Evolutionary conservation across 352 stramenopile species (phyloP).

Genomic region (Phytophthora citricola): DNA sequence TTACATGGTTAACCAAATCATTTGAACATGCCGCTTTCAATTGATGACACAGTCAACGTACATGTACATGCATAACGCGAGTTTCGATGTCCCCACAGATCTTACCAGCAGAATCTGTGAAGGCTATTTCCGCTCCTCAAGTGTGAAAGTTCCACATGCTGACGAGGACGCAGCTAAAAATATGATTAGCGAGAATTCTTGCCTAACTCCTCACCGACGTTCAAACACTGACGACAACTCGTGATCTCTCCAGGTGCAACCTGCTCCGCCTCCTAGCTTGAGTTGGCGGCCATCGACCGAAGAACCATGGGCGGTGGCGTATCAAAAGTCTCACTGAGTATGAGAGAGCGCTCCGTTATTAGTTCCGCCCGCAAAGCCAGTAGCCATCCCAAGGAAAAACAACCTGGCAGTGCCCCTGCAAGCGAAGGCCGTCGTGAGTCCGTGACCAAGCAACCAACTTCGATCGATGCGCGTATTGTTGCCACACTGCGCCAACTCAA

Average conservation of each 20-base stretch:
- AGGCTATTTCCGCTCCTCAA: slow-evolving; percentile 27
- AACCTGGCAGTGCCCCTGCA: slow-evolving; percentile 6
- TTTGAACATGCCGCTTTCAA: too few species aligned
- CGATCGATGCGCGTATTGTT: slow-evolving; percentile 74
- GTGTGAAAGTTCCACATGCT: background rate
- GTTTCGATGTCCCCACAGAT: too few species aligned
- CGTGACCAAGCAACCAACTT: slow-evolving; percentile 46
- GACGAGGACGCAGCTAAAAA: slow-evolving; percentile 30
- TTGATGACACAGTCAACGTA: too few species aligned
- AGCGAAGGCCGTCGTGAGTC: slow-evolving; percentile 35
- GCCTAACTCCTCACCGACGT: slow-evolving; percentile 15
- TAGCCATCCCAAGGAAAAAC: slow-evolving; percentile 15
- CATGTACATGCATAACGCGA: too few species aligned
- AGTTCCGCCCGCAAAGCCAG: slow-evolving; percentile 16
- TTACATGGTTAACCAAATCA: background rate
- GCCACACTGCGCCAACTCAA: slow-evolving; percentile 72
- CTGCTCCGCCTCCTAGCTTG: slow-evolving; percentile 2
- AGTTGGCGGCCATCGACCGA: slow-evolving; percentile 7
- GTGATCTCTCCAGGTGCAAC: slow-evolving; percentile 9
- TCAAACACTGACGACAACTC: slow-evolving; percentile 15
- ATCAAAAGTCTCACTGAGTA: slow-evolving; percentile 24
- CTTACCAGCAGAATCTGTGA: background rate
- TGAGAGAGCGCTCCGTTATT: background rate
- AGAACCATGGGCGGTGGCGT: slow-evolving; percentile 52
- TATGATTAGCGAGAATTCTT: slow-evolving; percentile 12